Evolutionary conservation across 768 basidiomycete species (phyloP).

Genomic region (Kwoniella sp.): DNA sequence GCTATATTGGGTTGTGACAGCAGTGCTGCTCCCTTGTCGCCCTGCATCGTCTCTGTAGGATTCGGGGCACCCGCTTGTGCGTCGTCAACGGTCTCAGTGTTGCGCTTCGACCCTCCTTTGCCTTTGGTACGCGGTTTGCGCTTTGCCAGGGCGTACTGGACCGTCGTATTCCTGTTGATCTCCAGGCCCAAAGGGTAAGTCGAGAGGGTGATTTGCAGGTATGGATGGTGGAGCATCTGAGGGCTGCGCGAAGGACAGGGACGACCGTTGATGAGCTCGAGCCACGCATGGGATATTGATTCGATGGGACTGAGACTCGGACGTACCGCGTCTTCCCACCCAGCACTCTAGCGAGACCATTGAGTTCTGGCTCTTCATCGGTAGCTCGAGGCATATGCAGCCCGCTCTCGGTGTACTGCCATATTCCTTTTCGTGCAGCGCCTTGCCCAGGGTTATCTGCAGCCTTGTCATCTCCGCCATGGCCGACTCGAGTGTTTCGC

Average conservation of each 20-base stretch:
- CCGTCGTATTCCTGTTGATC: slow-evolving; percentile 19
- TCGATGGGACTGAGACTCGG: background rate
- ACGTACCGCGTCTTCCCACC: slow-evolving; percentile 34
- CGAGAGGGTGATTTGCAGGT: slow-evolving; percentile 36
- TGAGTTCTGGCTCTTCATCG: background rate
- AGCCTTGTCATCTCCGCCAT: background rate
- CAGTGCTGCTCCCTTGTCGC: too few species aligned
- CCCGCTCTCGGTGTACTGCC: slow-evolving; percentile 42
- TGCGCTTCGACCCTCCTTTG: background rate
- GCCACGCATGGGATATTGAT: background rate
- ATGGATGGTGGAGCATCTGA: slow-evolving; percentile 43
- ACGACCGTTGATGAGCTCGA: background rate
- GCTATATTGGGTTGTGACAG: too few species aligned
- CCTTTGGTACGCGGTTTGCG: slow-evolving; percentile 4
- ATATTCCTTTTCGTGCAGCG: slow-evolving; percentile 32
- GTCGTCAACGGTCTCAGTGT: background rate
- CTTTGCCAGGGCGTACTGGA: slow-evolving; percentile 25
- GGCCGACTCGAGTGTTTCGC: background rate
- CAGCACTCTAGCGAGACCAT: slow-evolving; percentile 19
- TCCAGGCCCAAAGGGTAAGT: slow-evolving; percentile 34
- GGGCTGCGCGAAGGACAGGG: slow-evolving; percentile 20
- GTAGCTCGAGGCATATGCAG: slow-evolving; percentile 8
- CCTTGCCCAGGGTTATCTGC: slow-evolving; percentile 10
- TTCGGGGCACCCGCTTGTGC: too few species aligned
- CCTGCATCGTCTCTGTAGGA: too few species aligned